A percentile compares a stretch with the other conserved stretches of the same genome.
Evolutionary conservation across 495 filamentous ascomycete genomes (phyloP).

Genomic region (Aspergillus carlsbadensis): DNA sequence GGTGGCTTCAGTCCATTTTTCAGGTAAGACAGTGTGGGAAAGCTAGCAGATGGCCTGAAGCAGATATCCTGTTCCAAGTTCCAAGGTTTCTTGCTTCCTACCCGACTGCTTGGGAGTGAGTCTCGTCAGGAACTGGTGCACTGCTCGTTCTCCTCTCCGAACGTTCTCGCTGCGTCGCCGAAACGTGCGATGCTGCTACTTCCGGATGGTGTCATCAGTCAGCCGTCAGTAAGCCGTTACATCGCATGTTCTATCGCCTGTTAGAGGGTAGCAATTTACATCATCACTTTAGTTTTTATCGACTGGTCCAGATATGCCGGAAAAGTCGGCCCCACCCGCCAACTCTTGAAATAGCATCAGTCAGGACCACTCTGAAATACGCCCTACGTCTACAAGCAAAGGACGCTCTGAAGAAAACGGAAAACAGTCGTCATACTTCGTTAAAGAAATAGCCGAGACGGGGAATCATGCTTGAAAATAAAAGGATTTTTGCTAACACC

Average conservation of each 20-base stretch:
- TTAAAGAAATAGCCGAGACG: slow-evolving; percentile 40
- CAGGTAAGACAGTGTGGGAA: no score
- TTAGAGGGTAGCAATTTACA: neutral
- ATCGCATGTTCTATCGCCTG: neutral
- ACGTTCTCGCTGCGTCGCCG: neutral
- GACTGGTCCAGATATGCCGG: no score
- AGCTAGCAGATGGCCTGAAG: neutral
- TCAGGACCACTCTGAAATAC: no score
- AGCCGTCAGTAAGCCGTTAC: neutral
- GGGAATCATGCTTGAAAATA: slow-evolving; percentile 27
- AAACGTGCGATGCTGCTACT: slow-evolving; percentile 15
- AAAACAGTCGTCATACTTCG: slow-evolving; percentile 45
- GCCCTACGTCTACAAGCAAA: slow-evolving; percentile 6
- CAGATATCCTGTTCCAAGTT: neutral
- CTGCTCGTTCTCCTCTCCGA: neutral
- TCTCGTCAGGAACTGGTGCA: slow-evolving; percentile 10
- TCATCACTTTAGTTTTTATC: neutral
- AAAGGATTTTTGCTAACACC: slow-evolving; percentile 47
- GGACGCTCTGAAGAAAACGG: slow-evolving; percentile 19
- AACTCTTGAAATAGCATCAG: no score
- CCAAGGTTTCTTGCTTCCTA: neutral
- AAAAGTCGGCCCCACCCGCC: neutral
- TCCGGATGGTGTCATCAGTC: neutral
- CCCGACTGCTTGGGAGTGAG: neutral
- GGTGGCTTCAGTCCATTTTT: neutral